Evolutionary conservation across 2,329 filamentous ascomycete species (phyloP), one percentile per base, ranked within the genome.

Genomic region (Pyrenophora graminea): DNA sequence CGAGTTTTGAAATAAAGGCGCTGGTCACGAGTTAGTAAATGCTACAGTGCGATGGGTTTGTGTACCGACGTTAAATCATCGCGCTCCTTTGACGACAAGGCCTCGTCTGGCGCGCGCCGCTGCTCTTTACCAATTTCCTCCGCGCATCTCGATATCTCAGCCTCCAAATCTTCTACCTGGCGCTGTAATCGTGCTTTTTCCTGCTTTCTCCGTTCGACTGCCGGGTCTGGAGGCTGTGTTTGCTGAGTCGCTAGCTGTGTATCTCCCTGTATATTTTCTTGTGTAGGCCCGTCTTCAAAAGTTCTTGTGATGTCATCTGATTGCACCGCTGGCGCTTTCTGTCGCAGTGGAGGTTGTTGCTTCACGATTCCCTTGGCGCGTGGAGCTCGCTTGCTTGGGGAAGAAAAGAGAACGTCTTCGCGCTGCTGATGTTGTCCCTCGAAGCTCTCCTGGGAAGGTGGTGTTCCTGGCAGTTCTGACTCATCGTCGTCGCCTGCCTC

Each of bases 151-250:
- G 59, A 61, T 8, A 74, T 61, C 13, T 74, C 68, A 13, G 63
- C 54, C 48, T 74, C 64, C 18, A 75, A 45, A 3, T 66, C 57
- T 39, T 65, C 45, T 25, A 73, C 15, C 46, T 70, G 62, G n/a
- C 59, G 59, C 39, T 63, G 46, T 2, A 74, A 53, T 23, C 45
- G 56, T 17, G 61, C 61, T 41, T 63, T 72, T 40, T 73, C 68
- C 36, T 62, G 66, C 17, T 61, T 69, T 36, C 56, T 68, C 46
- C 58, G 58, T 48, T 68, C 66, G 2, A 68, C 1, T 27, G 64
- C 63, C 15, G 62, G 61, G 47, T 70, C 58, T 13, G 51, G 58
- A 39, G 54, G 49, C 7, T 53, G 39, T n/a, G 40, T 58, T 23
- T 55, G 40, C 37, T 47, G 47, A 10, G 32, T 23, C 10, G 9